phyloP scores from a whole-genome alignment of 2,329 filamentous ascomycete species.

The Tolypocladium endophyticum region DNA sequence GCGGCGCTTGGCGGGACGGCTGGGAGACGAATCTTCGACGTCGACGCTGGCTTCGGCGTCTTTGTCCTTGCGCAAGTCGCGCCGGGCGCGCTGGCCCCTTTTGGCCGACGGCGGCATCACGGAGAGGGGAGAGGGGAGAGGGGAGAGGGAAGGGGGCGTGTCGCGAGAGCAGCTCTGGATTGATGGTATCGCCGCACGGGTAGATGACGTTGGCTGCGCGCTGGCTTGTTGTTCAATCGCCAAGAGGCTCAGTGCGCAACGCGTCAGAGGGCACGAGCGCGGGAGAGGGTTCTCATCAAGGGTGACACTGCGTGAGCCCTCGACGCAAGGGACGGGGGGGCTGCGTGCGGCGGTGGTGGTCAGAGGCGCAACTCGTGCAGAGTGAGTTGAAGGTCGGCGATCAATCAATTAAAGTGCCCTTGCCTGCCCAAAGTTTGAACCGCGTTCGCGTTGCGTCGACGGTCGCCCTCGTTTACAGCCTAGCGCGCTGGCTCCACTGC shows the following conservation, averaged over 20 bases:
- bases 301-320: background rate
- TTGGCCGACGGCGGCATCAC: constrained; percentile 28
- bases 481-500: background rate
- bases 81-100: constrained; percentile 24
- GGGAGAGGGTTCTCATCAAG: background rate
- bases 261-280: background rate
- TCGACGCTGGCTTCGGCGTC: constrained; percentile 23
- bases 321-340: background rate
- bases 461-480: constrained; percentile 4
- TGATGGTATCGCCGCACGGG: background rate
- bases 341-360: background rate
- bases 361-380: background rate
- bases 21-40: constrained; percentile 45
- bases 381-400: background rate
- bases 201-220: background rate
- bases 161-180: background rate
- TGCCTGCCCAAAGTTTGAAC: constrained; percentile 14
- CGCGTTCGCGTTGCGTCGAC: constrained; percentile 19
- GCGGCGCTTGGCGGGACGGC: constrained; percentile 52
- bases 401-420: constrained; percentile 8
- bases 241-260: background rate
- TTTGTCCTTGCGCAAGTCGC: constrained; percentile 27
- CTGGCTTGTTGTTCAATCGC: background rate
- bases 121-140: background rate
- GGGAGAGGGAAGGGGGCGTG: constrained; percentile 3